Evolutionary conservation across 495 filamentous ascomycete species (phyloP), one percentile per base, ranked within the genome.

Genomic region (Xylaria cubensis): DNA sequence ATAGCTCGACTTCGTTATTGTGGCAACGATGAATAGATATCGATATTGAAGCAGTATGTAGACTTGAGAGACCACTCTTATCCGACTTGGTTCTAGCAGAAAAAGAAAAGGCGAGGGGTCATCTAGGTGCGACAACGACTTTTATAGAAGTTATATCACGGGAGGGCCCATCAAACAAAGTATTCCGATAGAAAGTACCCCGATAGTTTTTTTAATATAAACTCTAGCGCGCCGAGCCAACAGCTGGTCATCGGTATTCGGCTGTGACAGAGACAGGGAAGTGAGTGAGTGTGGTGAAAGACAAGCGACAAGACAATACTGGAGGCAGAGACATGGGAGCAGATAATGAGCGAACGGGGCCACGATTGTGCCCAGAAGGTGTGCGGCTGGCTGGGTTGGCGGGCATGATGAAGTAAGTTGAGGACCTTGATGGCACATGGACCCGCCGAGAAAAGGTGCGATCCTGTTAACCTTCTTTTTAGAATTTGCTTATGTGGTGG

Each of bases 361-460:
- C 34, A 17, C 58, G 58, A 24, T 10, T 26, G 21, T 24, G n/a
- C n/a, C n/a, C n/a, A n/a, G n/a, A n/a, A n/a, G 41, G 21, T 48
- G 24, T 48, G 62, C 21, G 41, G 21, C 13, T 39, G 15, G 12
- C 8, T 51, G 46, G 26, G 42, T 42, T 56, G 65, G 68, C 26
- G 69, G 69, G 41, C 59, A 64, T 69, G 56, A 24, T 63, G 44
- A 70, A 55, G 44, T 48, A 63, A 55, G 44, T 48, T 51, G 69
- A 71, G 69, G 59, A 71, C 69, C 69, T 71, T 71, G 69, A 71
- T 71, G 69, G 69, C 59, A 50, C 39, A 44, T n/a, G 48, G 69
- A 51, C 69, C 69, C 69, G 69, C 69, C 36, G 1, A 12, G 48
- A 44, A 26, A 36, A 39, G 41, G 26, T n/a, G 46, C 29, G 55